Conservation (phyloP, 768 basidiomycete genomes). For the Megacollybia marginata region DNA sequence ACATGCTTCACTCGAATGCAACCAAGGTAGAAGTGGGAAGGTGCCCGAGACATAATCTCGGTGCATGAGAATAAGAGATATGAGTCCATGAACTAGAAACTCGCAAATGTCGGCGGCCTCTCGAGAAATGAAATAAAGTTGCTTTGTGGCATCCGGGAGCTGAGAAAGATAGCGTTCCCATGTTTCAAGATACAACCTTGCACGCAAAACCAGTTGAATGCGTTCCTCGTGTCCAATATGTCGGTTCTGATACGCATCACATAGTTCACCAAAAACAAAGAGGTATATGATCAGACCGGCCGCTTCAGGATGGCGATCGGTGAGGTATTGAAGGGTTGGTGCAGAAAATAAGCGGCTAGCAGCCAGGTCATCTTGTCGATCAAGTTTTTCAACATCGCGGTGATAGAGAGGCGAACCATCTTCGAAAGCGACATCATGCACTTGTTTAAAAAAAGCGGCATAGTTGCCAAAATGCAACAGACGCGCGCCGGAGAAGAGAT, state of each 20-base stretch:
- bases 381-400: slow-evolving; percentile 3
- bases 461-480: slow-evolving; percentile 18
- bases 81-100: slow-evolving; percentile 23
- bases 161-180: slow-evolving; percentile 15
- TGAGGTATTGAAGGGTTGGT: slow-evolving; percentile 20
- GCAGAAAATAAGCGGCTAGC: slow-evolving; percentile 20
- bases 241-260: slow-evolving; percentile 31
- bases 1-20: slow-evolving; percentile 19
- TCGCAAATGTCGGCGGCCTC: slow-evolving; percentile 24
- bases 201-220: slow-evolving; percentile 21
- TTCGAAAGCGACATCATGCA: slow-evolving; percentile 12
- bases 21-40: slow-evolving; percentile 24
- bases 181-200: slow-evolving; percentile 24
- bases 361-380: slow-evolving; percentile 28
- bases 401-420: slow-evolving; percentile 13
- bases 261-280: slow-evolving; percentile 31
- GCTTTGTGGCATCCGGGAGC: slow-evolving; percentile 9
- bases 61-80: slow-evolving; percentile 22
- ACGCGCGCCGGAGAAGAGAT: slow-evolving; percentile 23
- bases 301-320: slow-evolving; percentile 16
- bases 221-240: slow-evolving; percentile 17
- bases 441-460: slow-evolving; percentile 11
- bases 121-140: slow-evolving; percentile 22
- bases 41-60: slow-evolving; percentile 20
- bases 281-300: slow-evolving; percentile 25